Evolutionary conservation across 495 filamentous ascomycete species (phyloP).

Genomic region (Bathelium albidoporum): DNA sequence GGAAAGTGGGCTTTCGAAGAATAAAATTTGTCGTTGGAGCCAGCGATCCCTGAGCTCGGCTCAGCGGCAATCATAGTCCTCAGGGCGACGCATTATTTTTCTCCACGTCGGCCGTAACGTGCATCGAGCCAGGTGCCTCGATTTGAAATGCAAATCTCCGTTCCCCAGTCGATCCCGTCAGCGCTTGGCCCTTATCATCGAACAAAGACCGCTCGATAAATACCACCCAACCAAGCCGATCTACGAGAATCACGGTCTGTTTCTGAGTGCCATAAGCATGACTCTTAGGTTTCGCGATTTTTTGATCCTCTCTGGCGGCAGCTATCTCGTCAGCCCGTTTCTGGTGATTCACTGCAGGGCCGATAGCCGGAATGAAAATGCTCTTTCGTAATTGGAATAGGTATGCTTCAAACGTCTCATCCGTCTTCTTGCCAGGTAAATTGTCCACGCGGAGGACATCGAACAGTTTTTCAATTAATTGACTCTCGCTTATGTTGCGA

Average conservation of each 20-base stretch:
- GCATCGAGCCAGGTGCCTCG: not conserved
- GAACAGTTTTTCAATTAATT: slow-evolving; percentile 62
- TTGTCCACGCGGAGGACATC: slow-evolving; percentile 59
- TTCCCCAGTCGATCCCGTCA: slow-evolving; percentile 52
- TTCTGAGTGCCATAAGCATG: slow-evolving; percentile 78
- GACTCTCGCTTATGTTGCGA: slow-evolving; percentile 40
- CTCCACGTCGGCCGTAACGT: not conserved
- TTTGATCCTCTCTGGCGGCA: slow-evolving; percentile 29
- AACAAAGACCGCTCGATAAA: slow-evolving; percentile 79
- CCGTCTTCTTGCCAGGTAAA: slow-evolving; percentile 49
- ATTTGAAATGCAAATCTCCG: slow-evolving; percentile 54
- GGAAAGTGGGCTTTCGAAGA: too few species aligned
- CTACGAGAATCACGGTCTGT: slow-evolving; percentile 77
- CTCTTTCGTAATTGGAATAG: slow-evolving; percentile 60
- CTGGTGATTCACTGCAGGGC: slow-evolving; percentile 37
- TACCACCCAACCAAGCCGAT: slow-evolving; percentile 60
- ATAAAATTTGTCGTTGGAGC: not conserved
- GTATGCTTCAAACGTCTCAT: slow-evolving; percentile 56
- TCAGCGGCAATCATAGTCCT: not conserved
- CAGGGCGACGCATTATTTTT: not conserved
- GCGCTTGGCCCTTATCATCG: slow-evolving; percentile 52
- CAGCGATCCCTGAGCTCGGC: not conserved
- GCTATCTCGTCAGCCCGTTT: slow-evolving; percentile 45
- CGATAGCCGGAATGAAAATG: slow-evolving; percentile 75
- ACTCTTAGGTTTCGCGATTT: slow-evolving; percentile 20